phyloP scores from a whole-genome alignment of 768 basidiomycete species.

The Hydnomerulius pinastri region DNA sequence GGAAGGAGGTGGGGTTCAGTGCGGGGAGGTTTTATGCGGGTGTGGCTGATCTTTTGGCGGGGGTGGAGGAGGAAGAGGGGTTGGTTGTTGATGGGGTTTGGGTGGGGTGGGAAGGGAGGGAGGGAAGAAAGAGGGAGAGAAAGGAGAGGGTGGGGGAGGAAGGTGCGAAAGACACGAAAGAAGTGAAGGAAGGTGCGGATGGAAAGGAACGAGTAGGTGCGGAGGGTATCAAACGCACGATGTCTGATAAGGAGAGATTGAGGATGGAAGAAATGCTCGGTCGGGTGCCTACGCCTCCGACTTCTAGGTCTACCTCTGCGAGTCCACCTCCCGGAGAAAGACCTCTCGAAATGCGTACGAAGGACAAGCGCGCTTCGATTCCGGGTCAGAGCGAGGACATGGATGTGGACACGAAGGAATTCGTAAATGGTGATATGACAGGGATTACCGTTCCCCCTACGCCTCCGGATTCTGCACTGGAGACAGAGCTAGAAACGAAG shows the following conservation, averaged over 20 bases:
- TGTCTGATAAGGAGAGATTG: conserved; percentile 26
- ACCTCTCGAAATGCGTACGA: conserved; percentile 4
- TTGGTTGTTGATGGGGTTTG: conserved; percentile 24
- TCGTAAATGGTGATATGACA: too few relatives aligned
- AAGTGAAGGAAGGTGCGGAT: not conserved
- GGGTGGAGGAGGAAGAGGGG: conserved; percentile 66
- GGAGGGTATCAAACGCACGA: conserved; percentile 8
- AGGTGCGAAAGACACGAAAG: conserved; percentile 2
- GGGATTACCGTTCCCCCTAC: too few relatives aligned
- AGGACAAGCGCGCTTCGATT: not conserved
- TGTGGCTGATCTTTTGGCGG: conserved; percentile 75
- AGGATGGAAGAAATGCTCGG: conserved; percentile 27
- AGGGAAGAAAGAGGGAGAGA: conserved; percentile 17
- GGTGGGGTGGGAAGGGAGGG: conserved; percentile 19
- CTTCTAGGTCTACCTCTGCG: conserved; percentile 5
- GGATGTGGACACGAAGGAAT: too few relatives aligned
- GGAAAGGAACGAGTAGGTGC: not conserved
- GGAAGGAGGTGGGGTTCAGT: conserved; percentile 87
- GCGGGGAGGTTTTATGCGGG: conserved; percentile 91
- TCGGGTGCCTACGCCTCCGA: conserved; percentile 6
- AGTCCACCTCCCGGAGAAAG: not conserved
- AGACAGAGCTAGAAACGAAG: too few relatives aligned
- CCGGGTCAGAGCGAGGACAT: not conserved
- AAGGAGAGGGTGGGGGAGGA: conserved; percentile 5
- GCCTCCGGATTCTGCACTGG: too few relatives aligned